Base-by-base conservation (phyloP, 2,329 filamentous ascomycete genomes). In the Fusarium sp. region DNA sequence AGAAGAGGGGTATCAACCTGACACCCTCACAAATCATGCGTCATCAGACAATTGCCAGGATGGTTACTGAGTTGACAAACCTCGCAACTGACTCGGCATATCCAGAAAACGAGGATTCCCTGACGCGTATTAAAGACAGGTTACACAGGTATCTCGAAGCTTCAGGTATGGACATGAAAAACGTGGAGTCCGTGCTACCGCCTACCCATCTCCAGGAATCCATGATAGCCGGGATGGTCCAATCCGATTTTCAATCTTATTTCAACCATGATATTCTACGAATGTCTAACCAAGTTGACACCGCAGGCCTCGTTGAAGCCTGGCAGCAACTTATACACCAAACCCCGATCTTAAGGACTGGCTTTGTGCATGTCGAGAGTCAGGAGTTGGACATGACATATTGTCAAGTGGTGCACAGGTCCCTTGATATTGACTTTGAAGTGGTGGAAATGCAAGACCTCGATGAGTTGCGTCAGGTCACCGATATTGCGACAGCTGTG, bases 191-290 rank as follows among this genome's bases (percentile, higher is more conserved):
- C 6, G 79, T 95, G 4, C 79, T 96, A 4, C 94, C 94, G 0
- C 86, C 91, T 1, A 97, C 94, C 0, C 90, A 94, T 9, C 84
- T 97, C 7, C 94, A 98, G 79, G 93, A 98, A 77, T 90, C 91
- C 3, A 93, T 98, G 89, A 81, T 97, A 4, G 89, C 90, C 1
- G 91, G 93, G 64, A 97, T 97, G 92, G 70, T 93, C 0, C 84
- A 88, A 18, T 96, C 93, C 0, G 84, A 88, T 5, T 95, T 91
- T 71, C 81, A 84, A 13, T 86, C 89, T 67, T 98, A 98, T 76
- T 97, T 93, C 82, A 97, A 97, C 67, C 90, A 96, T 60, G 92
- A 97, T 72, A 80, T 95, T 4, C 81, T 97, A 23, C 85, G 89
- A 67, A 69, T 98, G 3, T 75, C 80, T 0, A 67, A 81, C 0